These are phyloP conservation scores for Cryptosporidium muris DNA, from an alignment of 169 alveolate genomes.

Conservation along the genomic window DNA sequence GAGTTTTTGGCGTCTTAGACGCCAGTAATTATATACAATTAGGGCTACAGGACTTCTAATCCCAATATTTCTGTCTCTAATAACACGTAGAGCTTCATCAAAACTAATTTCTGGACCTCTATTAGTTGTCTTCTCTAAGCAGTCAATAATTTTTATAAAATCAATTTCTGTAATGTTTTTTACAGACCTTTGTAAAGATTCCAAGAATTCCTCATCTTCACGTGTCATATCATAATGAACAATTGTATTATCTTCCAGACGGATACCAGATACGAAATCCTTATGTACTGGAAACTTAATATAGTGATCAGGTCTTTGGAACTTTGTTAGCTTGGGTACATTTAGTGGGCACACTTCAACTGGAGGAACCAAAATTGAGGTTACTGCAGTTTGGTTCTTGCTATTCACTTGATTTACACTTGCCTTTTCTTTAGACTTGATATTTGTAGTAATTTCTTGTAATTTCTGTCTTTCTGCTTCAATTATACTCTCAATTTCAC, in stretches of 20 bases:
- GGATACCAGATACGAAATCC: slow-evolving; percentile 82
- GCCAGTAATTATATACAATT: slow-evolving; percentile 79
- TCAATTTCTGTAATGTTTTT: slow-evolving; percentile 41
- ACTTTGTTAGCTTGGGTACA: slow-evolving; percentile 7
- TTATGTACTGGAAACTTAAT: slow-evolving; percentile 83
- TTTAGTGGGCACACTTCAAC: slow-evolving; percentile 60
- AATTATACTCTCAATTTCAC: slow-evolving; percentile 17
- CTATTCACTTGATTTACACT: neutral
- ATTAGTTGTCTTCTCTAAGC: slow-evolving; percentile 49
- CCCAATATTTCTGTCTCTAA: slow-evolving; percentile 73
- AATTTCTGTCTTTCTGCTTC: slow-evolving; percentile 24
- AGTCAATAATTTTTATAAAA: slow-evolving; percentile 57
- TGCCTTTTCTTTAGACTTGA: slow-evolving; percentile 25
- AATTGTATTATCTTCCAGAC: slow-evolving; percentile 77
- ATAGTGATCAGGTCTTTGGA: slow-evolving; percentile 78
- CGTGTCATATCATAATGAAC: slow-evolving; percentile 81
- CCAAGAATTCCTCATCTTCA: slow-evolving; percentile 79
- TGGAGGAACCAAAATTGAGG: slow-evolving; percentile 66
- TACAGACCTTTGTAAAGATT: slow-evolving; percentile 69
- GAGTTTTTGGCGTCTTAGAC: slow-evolving; percentile 76
- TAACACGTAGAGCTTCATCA: slow-evolving; percentile 74
- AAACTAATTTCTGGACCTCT: slow-evolving; percentile 59
- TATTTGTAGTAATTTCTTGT: slow-evolving; percentile 18
- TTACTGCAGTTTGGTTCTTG: neutral
- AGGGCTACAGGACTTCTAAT: slow-evolving; percentile 48